Conservation (phyloP, 441 rosid genomes). For the Erodium moschatum region DNA sequence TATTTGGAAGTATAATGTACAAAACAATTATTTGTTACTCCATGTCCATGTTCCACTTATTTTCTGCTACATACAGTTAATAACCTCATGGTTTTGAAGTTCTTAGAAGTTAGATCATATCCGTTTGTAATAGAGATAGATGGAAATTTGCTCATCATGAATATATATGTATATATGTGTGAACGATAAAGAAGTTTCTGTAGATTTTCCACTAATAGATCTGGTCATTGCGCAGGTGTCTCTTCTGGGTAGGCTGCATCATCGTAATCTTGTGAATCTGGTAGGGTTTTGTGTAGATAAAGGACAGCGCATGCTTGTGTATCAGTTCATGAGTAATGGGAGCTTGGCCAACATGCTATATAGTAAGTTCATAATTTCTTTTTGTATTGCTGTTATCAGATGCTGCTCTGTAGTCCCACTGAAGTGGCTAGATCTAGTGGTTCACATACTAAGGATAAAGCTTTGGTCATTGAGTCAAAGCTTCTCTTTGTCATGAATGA, state of each 20-base stretch:
- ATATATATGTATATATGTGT: neutral
- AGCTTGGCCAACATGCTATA: constrained; percentile 75
- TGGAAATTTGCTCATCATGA: neutral
- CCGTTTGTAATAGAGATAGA: neutral
- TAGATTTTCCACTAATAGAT: constrained; percentile 5
- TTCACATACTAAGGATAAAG: too few species aligned
- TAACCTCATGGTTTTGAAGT: neutral
- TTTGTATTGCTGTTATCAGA: constrained; percentile 9
- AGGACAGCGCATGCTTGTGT: constrained; percentile 68
- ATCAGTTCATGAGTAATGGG: constrained; percentile 95
- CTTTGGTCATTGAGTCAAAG: too few species aligned
- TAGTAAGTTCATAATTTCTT: constrained; percentile 38
- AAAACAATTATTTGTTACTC: neutral
- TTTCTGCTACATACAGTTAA: neutral
- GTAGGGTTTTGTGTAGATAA: constrained; percentile 80
- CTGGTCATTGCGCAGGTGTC: constrained; percentile 43
- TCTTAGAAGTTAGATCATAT: neutral
- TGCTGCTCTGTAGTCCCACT: neutral
- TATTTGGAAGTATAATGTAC: neutral
- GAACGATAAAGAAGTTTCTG: neutral
- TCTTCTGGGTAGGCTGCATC: constrained; percentile 84
- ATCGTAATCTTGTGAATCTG: constrained; percentile 89
- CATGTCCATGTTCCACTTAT: neutral
- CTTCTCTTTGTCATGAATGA: too few species aligned
- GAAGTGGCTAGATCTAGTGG: neutral